Percentiles rank a stretch among this genome's conserved stretches.
Conservation (phyloP, 1,284 basidiomycete genomes). For the Fomitiporia mediterranea region DNA sequence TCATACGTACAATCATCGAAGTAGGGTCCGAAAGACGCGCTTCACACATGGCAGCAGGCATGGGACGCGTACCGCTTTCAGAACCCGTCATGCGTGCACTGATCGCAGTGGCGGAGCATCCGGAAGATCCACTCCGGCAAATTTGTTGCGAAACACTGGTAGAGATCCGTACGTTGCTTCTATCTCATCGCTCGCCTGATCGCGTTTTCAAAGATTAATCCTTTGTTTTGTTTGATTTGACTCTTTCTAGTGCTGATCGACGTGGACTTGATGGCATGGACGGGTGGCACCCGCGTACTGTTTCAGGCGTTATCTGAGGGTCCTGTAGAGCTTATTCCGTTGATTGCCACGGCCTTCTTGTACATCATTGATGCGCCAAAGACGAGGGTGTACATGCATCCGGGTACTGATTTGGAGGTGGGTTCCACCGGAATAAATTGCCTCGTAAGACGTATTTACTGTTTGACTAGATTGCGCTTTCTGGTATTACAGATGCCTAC, state of each 20-base stretch:
- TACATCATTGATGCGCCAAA: conserved; percentile 84
- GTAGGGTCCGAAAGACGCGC: conserved; percentile 57
- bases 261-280: conserved; percentile 74
- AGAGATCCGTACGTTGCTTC: conserved; percentile 70
- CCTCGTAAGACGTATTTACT: conserved; percentile 6
- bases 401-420: conserved; percentile 90
- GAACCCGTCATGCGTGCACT: conserved; percentile 83
- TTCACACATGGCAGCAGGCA: conserved; percentile 36
- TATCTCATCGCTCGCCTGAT: not conserved
- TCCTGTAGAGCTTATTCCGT: conserved; percentile 76
- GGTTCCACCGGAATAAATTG: too few relatives aligned
- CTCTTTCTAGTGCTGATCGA: conserved; percentile 67
- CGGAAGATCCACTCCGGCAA: conserved; percentile 84
- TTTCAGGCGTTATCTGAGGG: conserved; percentile 86
- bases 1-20: conserved; percentile 82
- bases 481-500: conserved; percentile 88
- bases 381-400: conserved; percentile 73
- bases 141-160: conserved; percentile 88
- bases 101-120: conserved; percentile 89
- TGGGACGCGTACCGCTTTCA: conserved; percentile 56
- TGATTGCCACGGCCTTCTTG: conserved; percentile 84
- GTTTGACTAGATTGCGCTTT: conserved; percentile 65
- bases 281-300: conserved; percentile 85
- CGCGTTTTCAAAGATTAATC: conserved; percentile 26
- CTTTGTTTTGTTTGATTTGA: conserved; percentile 3